Conservation (phyloP, 768 basidiomycete species). For the Rhodotorula diobovata region DNA sequence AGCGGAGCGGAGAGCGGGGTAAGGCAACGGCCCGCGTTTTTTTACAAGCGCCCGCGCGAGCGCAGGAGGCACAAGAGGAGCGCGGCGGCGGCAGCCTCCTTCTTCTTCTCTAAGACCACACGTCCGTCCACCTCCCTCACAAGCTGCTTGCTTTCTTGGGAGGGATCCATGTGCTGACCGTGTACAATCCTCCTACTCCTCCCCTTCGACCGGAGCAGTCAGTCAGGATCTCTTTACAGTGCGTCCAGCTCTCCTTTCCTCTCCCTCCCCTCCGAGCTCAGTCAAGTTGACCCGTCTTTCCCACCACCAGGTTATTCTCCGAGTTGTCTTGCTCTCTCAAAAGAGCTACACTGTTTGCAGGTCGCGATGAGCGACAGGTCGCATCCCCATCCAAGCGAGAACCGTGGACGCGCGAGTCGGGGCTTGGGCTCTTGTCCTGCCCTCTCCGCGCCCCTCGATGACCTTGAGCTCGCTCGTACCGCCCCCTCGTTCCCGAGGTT, state of each 20-base stretch:
- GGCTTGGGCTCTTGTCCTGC: too few species aligned
- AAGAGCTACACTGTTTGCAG: constrained; percentile 16
- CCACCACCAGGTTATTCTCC: constrained; percentile 9
- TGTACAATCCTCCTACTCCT: neutral
- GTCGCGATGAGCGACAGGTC: constrained; percentile 16
- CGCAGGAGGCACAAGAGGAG: neutral
- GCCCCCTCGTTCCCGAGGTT: constrained; percentile 23
- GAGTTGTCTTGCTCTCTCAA: constrained; percentile 11
- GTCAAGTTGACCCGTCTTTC: neutral
- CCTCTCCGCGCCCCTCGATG: constrained; percentile 6
- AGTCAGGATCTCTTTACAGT: constrained; percentile 27
- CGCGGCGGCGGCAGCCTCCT: neutral
- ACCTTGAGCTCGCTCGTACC: constrained; percentile 29
- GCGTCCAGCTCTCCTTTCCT: neutral
- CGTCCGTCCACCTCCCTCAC: constrained; percentile 3
- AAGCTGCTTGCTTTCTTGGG: neutral
- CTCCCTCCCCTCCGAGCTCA: neutral
- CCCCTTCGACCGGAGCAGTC: neutral
- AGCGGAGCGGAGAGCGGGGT: neutral
- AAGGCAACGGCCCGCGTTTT: neutral
- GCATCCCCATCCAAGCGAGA: constrained; percentile 26
- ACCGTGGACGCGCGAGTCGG: neutral
- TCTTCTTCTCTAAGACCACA: constrained; percentile 25
- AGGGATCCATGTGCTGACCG: neutral
- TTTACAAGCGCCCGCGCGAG: neutral